Conservation (phyloP, 805 yeast genomes). For the Metschnikowia dekortorum region DNA sequence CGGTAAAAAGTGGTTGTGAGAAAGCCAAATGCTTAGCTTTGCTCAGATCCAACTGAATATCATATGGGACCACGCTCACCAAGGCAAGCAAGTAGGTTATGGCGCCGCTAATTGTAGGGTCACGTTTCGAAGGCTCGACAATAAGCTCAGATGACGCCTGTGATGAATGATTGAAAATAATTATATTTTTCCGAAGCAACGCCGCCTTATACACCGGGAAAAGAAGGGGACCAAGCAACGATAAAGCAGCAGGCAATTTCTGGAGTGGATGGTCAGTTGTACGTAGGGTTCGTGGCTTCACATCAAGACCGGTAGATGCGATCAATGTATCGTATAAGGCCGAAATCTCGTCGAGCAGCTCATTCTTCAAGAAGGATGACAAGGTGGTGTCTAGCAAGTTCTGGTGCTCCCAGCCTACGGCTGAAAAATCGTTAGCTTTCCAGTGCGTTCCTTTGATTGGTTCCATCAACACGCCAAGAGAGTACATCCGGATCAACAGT, state of each 20-base stretch:
- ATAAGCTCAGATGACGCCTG: constrained; percentile 8
- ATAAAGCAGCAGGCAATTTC: constrained; percentile 42
- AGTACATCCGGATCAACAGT: constrained; percentile 51
- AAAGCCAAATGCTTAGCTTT: constrained; percentile 15
- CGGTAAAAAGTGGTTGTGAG: constrained; percentile 54
- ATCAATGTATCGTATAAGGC: constrained; percentile 15
- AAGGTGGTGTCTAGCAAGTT: constrained; percentile 29
- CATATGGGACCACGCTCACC: constrained; percentile 61
- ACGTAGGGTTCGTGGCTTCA: neutral
- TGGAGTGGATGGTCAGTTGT: constrained; percentile 38
- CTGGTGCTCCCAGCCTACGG: constrained; percentile 43
- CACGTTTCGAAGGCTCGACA: constrained; percentile 8
- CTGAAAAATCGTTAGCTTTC: constrained; percentile 40
- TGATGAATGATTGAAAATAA: constrained; percentile 25
- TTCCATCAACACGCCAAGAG: constrained; percentile 58
- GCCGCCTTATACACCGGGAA: constrained; percentile 63
- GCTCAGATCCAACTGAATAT: constrained; percentile 29
- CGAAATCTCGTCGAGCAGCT: constrained; percentile 18
- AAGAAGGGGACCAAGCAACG: constrained; percentile 58
- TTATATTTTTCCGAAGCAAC: constrained; percentile 51
- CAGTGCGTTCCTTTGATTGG: constrained; percentile 26
- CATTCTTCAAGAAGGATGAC: constrained; percentile 17
- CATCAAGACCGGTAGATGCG: constrained; percentile 17
- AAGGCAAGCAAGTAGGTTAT: constrained; percentile 57
- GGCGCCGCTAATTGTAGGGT: constrained; percentile 28